Base-by-base conservation (phyloP, 306 rosid species). In the Canavalia gladiata region DNA sequence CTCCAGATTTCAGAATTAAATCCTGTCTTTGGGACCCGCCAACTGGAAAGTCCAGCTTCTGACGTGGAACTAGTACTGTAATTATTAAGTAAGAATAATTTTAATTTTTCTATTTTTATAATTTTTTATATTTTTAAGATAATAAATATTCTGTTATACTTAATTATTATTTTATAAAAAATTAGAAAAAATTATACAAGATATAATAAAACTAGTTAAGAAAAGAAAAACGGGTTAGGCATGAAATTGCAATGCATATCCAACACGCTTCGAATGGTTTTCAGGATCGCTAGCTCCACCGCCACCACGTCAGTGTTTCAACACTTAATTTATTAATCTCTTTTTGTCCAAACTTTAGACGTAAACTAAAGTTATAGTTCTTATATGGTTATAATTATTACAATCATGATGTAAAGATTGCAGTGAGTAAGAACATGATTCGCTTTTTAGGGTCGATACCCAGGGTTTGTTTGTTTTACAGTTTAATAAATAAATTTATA, bases 1-100 rank as follows among this genome's bases (percentile, higher is more conserved):
- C 57, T 29, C 9, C 62, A 83, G 13, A 76, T 52, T 71, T 72
- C 64, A 72, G 64, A 78, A 37, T 83, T 34, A 54, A 77, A 62
- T 83, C 52, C 60, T 31, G 65, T 54, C 2, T 5, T 2, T 29
- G 69, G 86, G 83, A 47, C 87, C 87, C 76, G 10, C 72, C 71
- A 77, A 77, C 56, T n/a, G n/a, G 64, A 72, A 83, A 72, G 71
- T 78, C 71, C 49, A 72, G 10, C 41, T 54, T 50, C 55, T 72
- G 83, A 83, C 75, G 80, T 78, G 86, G 67, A 29, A 45, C 5
- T 6, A 1, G 52, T 33, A 54, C 57, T 34, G 72, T 39, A 47
- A 39, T 1, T 1, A 47, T 9, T 31, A 31, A 56, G 25, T 18
- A 18, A 18, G 25, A 18, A 18, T 18, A 18, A 18, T 18, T 18